Evolutionary conservation across 2,329 filamentous ascomycete species (phyloP).

Genomic region (Colletotrichum trifolii): DNA sequence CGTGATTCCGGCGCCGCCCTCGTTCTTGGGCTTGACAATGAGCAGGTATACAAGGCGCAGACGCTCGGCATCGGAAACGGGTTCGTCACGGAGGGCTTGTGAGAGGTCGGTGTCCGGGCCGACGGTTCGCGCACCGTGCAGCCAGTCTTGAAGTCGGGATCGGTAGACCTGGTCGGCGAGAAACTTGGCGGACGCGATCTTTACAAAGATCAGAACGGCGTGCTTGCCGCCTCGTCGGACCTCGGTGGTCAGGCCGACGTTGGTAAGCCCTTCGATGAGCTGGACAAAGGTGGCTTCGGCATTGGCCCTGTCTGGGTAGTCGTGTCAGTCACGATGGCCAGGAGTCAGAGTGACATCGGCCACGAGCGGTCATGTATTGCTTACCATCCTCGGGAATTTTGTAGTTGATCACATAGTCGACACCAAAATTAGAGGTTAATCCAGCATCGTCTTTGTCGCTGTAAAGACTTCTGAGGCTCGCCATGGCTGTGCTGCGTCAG

Average conservation of each 20-base stretch:
- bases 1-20: conserved; percentile 84
- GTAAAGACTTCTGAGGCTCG: conserved; percentile 34
- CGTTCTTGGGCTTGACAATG: conserved; percentile 76
- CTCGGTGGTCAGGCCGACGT: conserved; percentile 86
- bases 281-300: conserved; percentile 82
- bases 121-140: conserved; percentile 84
- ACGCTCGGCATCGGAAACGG: conserved; percentile 88
- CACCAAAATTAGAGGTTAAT: conserved; percentile 52
- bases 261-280: conserved; percentile 79
- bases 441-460: conserved; percentile 34
- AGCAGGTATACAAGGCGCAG: conserved; percentile 89
- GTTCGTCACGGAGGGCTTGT: conserved; percentile 75
- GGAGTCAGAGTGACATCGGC: not conserved
- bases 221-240: conserved; percentile 82
- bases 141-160: conserved; percentile 91
- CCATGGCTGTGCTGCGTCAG: conserved; percentile 24
- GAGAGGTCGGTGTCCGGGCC: conserved; percentile 80
- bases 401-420: conserved; percentile 91
- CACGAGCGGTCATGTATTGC: conserved; percentile 33
- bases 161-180: conserved; percentile 86
- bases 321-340: not conserved
- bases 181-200: conserved; percentile 79
- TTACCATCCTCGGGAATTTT: conserved; percentile 75
- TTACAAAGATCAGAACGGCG: conserved; percentile 85
- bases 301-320: conserved; percentile 69